Percentiles rank a stretch among this genome's conserved stretches.
Evolutionary conservation across 805 yeast genomes (phyloP).

Genomic region (Zygotorulaspora florentina): DNA sequence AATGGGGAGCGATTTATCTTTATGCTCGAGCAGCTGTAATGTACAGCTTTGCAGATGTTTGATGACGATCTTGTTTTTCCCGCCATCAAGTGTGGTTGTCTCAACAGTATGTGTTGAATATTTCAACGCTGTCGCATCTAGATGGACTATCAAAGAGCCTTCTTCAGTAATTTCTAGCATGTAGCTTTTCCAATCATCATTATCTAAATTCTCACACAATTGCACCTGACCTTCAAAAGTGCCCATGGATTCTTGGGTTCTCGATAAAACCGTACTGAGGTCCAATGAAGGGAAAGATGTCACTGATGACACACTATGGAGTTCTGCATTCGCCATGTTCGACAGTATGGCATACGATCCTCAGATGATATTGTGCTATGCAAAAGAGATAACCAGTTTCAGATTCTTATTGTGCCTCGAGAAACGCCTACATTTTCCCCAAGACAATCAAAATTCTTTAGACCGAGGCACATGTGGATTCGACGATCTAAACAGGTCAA

Average conservation of each 20-base stretch:
- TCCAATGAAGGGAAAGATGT: conserved; percentile 4
- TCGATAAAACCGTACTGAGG: conserved; percentile 7
- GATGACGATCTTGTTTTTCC: conserved; percentile 15
- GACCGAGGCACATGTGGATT: background rate
- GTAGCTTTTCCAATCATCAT: conserved; percentile 25
- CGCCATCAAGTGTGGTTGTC: background rate
- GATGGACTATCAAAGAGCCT: conserved; percentile 3
- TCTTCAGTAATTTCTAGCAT: conserved; percentile 17
- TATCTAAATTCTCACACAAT: conserved; percentile 22
- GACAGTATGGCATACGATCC: background rate
- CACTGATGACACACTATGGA: background rate
- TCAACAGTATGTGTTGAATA: conserved; percentile 4
- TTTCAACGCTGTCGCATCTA: background rate
- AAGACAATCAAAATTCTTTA: background rate
- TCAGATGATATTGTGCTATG: background rate
- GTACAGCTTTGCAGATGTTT: conserved; percentile 26
- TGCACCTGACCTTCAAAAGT: conserved; percentile 22
- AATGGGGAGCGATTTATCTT: conserved; percentile 11
- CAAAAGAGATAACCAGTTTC: background rate
- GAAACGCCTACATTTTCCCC: background rate
- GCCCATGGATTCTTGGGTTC: conserved; percentile 14
- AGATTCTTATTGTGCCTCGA: background rate
- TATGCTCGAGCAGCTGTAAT: conserved; percentile 17
- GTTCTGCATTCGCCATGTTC: background rate
- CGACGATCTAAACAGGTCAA: background rate